Evolutionary conservation across 2,329 filamentous ascomycete genomes (phyloP).

Genomic region (Plectosphaerella plurivora): DNA sequence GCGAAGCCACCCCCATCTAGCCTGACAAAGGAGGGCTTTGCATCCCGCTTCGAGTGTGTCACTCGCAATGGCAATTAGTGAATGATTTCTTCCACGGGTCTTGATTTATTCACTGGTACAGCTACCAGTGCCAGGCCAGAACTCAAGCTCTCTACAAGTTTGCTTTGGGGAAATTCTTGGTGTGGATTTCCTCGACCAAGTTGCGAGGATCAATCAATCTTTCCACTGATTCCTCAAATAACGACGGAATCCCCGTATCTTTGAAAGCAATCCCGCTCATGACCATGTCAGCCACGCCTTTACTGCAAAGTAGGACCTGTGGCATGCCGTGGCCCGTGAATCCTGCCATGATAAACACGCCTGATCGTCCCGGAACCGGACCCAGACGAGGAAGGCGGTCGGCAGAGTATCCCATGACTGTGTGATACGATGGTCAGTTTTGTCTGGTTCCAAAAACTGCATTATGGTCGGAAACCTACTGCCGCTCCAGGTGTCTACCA

Average conservation of each 20-base stretch:
- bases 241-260: conserved; percentile 27
- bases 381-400: conserved; percentile 41
- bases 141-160: too few species aligned
- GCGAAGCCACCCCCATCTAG: too few species aligned
- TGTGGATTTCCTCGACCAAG: neutral
- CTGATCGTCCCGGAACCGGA: conserved; percentile 29
- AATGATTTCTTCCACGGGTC: too few species aligned
- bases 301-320: conserved; percentile 32
- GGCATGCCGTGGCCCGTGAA: conserved; percentile 51
- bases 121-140: too few species aligned
- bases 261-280: conserved; percentile 19
- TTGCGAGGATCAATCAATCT: conserved; percentile 17
- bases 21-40: too few species aligned
- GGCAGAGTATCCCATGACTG: conserved; percentile 36
- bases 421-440: too few species aligned
- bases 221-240: conserved; percentile 26
- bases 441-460: too few species aligned
- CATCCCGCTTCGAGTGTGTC: too few species aligned
- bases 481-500: conserved; percentile 32
- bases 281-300: conserved; percentile 36
- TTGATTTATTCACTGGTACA: too few species aligned
- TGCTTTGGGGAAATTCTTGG: too few species aligned
- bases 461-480: neutral
- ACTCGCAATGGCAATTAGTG: too few species aligned
- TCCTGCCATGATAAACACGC: conserved; percentile 40